Evolutionary conservation across 176 grass and related monocot species (phyloP).

Genomic region (Metroxylon sagu): DNA sequence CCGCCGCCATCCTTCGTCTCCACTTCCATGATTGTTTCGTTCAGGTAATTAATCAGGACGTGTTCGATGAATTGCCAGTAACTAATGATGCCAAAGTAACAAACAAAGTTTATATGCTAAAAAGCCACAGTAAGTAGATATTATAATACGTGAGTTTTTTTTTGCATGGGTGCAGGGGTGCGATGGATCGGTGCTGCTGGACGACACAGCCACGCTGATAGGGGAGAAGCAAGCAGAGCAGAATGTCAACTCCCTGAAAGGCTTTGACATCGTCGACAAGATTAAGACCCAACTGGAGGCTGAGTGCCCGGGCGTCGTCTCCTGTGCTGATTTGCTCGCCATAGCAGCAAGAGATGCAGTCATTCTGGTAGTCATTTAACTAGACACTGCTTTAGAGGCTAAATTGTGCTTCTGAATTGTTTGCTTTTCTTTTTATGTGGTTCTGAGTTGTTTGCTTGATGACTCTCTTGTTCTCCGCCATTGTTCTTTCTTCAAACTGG

Average conservation of each 20-base stretch:
- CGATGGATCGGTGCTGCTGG: conserved; percentile 82
- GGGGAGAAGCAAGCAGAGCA: conserved; percentile 86
- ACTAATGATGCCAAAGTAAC: no score
- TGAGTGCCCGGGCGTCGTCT: conserved; percentile 70
- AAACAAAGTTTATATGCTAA: no score
- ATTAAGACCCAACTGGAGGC: conserved; percentile 86
- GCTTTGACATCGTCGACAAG: conserved; percentile 80
- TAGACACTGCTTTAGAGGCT: no score
- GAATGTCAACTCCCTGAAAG: conserved; percentile 80
- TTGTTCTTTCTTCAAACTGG: background rate
- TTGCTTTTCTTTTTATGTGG: no score
- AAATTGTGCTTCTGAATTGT: no score
- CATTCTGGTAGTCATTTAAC: conserved; percentile 37
- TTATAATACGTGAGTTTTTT: no score
- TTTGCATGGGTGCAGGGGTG: conserved; percentile 46
- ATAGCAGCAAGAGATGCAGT: conserved; percentile 79
- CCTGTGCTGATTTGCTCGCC: conserved; percentile 88
- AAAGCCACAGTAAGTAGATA: no score
- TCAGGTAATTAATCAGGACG: conserved; percentile 28
- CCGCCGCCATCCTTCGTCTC: conserved; percentile 70
- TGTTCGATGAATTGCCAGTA: no score
- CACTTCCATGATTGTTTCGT: conserved; percentile 98
- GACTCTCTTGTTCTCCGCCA: no score
- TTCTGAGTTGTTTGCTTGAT: no score
- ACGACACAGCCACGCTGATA: conserved; percentile 60